A percentile compares a stretch with the other conserved stretches of the same genome.
phyloP scores from a whole-genome alignment of 2,329 filamentous ascomycete species.

The Cladosporium halotolerans region DNA sequence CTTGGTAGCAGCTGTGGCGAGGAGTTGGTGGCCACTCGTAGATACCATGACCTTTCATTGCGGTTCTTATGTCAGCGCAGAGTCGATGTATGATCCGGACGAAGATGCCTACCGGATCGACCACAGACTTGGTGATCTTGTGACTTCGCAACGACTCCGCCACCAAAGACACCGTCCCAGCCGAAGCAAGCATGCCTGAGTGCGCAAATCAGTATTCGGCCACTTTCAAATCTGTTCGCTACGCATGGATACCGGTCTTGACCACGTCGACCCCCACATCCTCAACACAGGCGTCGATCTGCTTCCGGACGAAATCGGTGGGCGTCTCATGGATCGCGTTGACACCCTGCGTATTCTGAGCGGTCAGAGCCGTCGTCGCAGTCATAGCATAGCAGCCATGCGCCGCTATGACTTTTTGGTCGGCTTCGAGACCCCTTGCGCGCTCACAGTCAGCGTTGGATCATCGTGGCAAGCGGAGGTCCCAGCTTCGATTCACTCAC shows the following conservation, averaged over 20 bases:
- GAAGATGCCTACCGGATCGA: conserved; percentile 61
- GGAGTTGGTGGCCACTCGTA: conserved; percentile 66
- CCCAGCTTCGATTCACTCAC: conserved; percentile 46
- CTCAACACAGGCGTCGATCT: conserved; percentile 76
- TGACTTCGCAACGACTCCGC: conserved; percentile 57
- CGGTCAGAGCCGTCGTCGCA: conserved; percentile 89
- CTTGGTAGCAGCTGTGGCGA: conserved; percentile 59
- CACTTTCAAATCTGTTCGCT: neutral
- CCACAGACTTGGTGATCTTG: conserved; percentile 53
- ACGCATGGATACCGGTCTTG: conserved; percentile 63
- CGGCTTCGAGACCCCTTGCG: conserved; percentile 82
- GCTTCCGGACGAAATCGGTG: conserved; percentile 69
- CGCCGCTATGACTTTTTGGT: conserved; percentile 88
- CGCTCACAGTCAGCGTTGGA: conserved; percentile 1
- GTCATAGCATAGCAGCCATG: conserved; percentile 96
- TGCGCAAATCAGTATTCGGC: neutral
- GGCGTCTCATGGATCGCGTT: conserved; percentile 74
- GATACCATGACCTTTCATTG: conserved; percentile 81
- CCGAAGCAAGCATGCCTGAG: conserved; percentile 76
- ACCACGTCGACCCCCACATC: conserved; percentile 86
- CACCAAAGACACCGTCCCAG: conserved; percentile 62
- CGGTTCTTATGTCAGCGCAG: neutral
- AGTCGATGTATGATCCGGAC: neutral
- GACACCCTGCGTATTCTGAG: conserved; percentile 86
- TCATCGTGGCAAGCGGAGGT: neutral